Conservation (phyloP, 2,329 filamentous ascomycete species). For the Sporothrix sp. region DNA sequence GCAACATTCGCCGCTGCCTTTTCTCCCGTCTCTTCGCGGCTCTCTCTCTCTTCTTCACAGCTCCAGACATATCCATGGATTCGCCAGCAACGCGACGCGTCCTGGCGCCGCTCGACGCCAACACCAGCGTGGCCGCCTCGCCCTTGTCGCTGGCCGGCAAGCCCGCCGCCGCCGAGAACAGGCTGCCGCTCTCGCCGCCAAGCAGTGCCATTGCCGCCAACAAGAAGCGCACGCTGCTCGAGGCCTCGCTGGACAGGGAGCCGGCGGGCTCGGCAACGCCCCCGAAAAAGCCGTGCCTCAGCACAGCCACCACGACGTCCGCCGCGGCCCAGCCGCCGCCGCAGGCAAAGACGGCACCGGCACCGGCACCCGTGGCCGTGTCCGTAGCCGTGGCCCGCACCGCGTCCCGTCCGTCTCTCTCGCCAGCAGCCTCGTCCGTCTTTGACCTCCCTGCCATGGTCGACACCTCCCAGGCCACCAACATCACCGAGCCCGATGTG, state of each 20-base stretch:
- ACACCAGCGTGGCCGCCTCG: slow-evolving; percentile 28
- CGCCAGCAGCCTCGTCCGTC: slow-evolving; percentile 38
- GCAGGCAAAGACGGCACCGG: not conserved
- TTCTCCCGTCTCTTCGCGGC: not conserved
- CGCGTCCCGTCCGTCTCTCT: slow-evolving; percentile 19
- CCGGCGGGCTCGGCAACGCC: not conserved
- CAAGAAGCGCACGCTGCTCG: slow-evolving; percentile 7
- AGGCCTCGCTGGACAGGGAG: not conserved
- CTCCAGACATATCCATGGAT: slow-evolving; percentile 12
- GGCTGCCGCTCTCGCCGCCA: slow-evolving; percentile 4
- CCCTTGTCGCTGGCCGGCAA: slow-evolving; percentile 11
- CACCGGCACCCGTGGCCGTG: not conserved
- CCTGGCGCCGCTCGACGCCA: slow-evolving; percentile 37
- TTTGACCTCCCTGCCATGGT: slow-evolving; percentile 39
- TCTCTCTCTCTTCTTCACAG: not conserved
- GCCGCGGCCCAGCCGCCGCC: not conserved
- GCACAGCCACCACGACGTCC: not conserved
- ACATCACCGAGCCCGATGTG: slow-evolving; percentile 40
- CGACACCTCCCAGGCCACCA: slow-evolving; percentile 38
- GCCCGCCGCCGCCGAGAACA: not conserved
- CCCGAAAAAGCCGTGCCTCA: slow-evolving; percentile 3
- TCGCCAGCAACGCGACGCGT: slow-evolving; percentile 39
- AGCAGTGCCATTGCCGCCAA: slow-evolving; percentile 5
- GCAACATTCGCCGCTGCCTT: not conserved
- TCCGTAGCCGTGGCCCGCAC: not conserved